phyloP scores from a whole-genome alignment of 1,284 basidiomycete genomes.

The Cryptococcus deneoformans region DNA sequence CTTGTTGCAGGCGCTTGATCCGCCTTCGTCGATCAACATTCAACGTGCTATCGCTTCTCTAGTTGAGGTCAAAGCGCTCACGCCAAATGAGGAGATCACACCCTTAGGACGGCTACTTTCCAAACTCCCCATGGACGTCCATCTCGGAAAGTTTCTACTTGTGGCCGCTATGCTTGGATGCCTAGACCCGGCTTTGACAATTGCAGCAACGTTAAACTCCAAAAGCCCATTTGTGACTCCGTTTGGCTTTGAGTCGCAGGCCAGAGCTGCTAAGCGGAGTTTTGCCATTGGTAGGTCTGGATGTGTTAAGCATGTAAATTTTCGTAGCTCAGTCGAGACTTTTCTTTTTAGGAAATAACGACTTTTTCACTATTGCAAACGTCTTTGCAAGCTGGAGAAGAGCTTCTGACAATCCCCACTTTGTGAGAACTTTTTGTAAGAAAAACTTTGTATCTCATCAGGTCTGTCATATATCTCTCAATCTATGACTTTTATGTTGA shows the following conservation, averaged over 20 bases:
- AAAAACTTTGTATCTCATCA: conserved; percentile 83
- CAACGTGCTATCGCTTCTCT: conserved; percentile 87
- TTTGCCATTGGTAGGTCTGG: conserved; percentile 68
- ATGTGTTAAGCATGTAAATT: not conserved
- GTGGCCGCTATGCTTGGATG: conserved; percentile 84
- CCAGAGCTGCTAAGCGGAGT: conserved; percentile 74
- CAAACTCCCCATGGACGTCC: conserved; percentile 91
- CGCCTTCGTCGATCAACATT: conserved; percentile 81
- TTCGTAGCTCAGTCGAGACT: not conserved
- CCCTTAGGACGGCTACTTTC: conserved; percentile 88
- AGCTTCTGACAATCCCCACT: conserved; percentile 62
- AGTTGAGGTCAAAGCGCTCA: conserved; percentile 82
- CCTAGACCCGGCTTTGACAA: conserved; percentile 91
- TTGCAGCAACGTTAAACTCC: conserved; percentile 87
- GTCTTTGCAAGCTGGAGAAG: conserved; percentile 86
- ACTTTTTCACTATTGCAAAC: conserved; percentile 91
- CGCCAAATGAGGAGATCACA: conserved; percentile 85
- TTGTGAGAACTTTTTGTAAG: conserved; percentile 73
- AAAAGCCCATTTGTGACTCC: conserved; percentile 92
- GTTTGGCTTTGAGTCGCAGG: conserved; percentile 82
- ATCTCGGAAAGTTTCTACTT: conserved; percentile 89
- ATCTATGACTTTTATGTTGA: not conserved
- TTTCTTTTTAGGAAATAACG: conserved; percentile 75
- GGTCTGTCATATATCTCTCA: conserved; percentile 35
- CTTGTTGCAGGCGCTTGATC: conserved; percentile 82